Conservation (phyloP, 768 basidiomycete species). For the Russula olivacea region DNA sequence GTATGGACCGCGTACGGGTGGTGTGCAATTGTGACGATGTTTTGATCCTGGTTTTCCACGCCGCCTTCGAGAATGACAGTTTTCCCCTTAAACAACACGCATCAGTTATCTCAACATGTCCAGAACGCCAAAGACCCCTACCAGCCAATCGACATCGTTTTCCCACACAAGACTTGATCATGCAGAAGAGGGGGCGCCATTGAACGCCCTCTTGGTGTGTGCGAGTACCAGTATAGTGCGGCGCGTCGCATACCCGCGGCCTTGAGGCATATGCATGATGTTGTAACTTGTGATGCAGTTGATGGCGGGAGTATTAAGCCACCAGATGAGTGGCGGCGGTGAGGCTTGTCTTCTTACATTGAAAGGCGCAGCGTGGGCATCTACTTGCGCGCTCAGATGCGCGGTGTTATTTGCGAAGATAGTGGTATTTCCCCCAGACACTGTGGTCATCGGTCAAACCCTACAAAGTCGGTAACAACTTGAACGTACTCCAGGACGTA, state of each 20-base stretch:
- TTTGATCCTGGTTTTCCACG: conserved; percentile 49
- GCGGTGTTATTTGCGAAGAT: conserved; percentile 16
- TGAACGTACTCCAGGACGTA: conserved; percentile 11
- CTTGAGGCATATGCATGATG: conserved; percentile 55
- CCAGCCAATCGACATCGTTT: conserved; percentile 45
- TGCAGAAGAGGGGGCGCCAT: conserved; percentile 1
- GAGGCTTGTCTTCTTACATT: conserved; percentile 37
- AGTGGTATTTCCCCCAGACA: conserved; percentile 13
- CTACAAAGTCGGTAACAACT: neutral
- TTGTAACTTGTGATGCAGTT: conserved; percentile 36
- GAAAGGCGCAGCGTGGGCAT: conserved; percentile 27
- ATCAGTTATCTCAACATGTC: conserved; percentile 11
- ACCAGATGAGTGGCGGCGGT: neutral
- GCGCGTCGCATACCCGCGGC: conserved; percentile 41
- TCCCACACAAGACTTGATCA: conserved; percentile 57
- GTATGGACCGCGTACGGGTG: conserved; percentile 24
- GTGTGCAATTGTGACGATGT: conserved; percentile 54
- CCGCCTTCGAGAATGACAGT: conserved; percentile 54
- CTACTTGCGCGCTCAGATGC: conserved; percentile 5
- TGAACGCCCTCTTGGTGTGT: conserved; percentile 7
- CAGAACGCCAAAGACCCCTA: conserved; percentile 29
- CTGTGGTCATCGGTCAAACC: conserved; percentile 3
- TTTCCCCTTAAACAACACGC: conserved; percentile 37
- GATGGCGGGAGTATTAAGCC: neutral
- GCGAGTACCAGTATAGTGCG: conserved; percentile 18